Evolutionary conservation across 73 alveolate genomes (phyloP).

Genomic region (Paramecium biaurelia): DNA sequence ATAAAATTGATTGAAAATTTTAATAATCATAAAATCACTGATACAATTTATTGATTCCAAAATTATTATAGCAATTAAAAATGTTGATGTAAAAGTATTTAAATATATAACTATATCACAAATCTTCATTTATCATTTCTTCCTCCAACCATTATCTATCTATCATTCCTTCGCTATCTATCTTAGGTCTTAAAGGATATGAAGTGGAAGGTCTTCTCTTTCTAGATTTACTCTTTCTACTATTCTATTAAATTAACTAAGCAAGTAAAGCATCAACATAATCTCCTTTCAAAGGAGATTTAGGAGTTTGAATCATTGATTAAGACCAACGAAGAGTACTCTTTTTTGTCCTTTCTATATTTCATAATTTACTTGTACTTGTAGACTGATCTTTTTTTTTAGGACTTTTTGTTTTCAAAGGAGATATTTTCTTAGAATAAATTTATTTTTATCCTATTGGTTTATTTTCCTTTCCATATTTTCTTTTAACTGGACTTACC

Average conservation of each 20-base stretch:
- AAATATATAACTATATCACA: background rate
- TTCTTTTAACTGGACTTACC: background rate
- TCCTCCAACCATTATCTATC: conserved; percentile 51
- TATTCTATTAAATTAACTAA: conserved; percentile 14
- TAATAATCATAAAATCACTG: background rate
- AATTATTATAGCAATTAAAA: background rate
- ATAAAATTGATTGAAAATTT: background rate
- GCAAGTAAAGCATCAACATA: conserved; percentile 45
- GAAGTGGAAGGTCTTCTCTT: conserved; percentile 29
- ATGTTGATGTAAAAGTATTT: background rate
- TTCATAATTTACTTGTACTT: conserved; percentile 3
- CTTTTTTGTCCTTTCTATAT: conserved; percentile 9
- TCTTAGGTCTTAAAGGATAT: conserved; percentile 38
- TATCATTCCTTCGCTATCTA: conserved; percentile 43
- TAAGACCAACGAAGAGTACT: background rate
- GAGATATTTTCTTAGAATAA: background rate
- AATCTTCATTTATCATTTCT: conserved; percentile 36
- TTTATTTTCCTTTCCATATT: background rate
- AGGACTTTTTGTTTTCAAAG: background rate
- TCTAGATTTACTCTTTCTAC: background rate
- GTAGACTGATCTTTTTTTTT: background rate
- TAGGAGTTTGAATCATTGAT: background rate
- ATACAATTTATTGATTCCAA: background rate
- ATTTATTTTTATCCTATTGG: background rate
- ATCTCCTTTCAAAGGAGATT: conserved; percentile 6